Conservation (phyloP, 345 rosid species). For the Eucalyptus guilfoylei region DNA sequence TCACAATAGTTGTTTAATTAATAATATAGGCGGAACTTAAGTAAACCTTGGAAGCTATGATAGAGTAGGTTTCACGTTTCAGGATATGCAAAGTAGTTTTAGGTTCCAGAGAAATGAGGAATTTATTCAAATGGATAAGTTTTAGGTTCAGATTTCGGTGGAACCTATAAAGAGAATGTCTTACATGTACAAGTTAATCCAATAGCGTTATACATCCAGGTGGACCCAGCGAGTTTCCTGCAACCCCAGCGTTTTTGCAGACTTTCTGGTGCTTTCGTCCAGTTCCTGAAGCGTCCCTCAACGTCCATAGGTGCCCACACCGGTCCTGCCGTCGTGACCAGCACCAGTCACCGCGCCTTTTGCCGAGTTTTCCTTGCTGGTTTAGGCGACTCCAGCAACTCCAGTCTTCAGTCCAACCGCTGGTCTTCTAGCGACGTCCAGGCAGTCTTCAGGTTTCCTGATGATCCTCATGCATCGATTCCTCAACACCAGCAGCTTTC, state of each 20-base stretch:
- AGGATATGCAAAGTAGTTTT: too few species aligned
- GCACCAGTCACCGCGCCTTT: neutral
- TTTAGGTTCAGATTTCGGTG: too few species aligned
- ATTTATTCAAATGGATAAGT: too few species aligned
- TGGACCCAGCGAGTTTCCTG: neutral
- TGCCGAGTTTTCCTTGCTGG: neutral
- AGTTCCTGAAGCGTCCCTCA: neutral
- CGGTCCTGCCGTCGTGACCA: neutral
- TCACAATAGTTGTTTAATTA: too few species aligned
- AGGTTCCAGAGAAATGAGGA: too few species aligned
- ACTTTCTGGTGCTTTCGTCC: neutral
- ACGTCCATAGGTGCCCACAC: neutral
- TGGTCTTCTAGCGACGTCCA: neutral
- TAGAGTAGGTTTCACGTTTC: too few species aligned
- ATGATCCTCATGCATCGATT: too few species aligned
- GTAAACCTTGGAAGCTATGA: too few species aligned
- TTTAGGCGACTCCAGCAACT: neutral
- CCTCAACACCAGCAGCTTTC: too few species aligned
- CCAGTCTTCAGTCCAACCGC: neutral
- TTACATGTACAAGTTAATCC: too few species aligned
- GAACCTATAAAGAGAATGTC: too few species aligned
- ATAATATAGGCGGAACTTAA: rapidly evolving
- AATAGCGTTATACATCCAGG: neutral
- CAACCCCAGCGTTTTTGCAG: neutral
- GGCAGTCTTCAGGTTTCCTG: neutral